phyloP scores from a whole-genome alignment of 371 early-diverging fungal genomes.

The Nematocida major region DNA sequence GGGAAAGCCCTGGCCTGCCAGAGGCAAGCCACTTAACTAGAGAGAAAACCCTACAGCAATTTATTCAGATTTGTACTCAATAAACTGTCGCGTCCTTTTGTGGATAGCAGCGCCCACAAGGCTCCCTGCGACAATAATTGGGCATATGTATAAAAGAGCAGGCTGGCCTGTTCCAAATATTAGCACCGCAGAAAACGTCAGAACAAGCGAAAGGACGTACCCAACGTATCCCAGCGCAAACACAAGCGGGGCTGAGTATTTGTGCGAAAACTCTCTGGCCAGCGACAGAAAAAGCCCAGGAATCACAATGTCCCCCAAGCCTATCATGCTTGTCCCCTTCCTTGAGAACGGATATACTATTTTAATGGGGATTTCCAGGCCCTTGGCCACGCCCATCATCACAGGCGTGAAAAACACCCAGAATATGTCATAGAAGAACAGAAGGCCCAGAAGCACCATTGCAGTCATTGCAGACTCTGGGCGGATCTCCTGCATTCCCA shows the following conservation, averaged over 20 bases:
- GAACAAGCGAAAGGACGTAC: slow-evolving; percentile 74
- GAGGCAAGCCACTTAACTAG: background rate
- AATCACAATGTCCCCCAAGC: slow-evolving; percentile 88
- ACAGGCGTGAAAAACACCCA: slow-evolving; percentile 96
- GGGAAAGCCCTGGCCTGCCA: too few relatives aligned
- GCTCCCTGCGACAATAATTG: slow-evolving; percentile 66
- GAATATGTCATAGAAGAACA: slow-evolving; percentile 89
- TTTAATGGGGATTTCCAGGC: slow-evolving; percentile 88
- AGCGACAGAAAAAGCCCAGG: slow-evolving; percentile 78
- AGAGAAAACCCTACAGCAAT: background rate
- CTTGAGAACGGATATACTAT: slow-evolving; percentile 77
- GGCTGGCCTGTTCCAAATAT: slow-evolving; percentile 88
- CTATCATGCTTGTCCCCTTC: slow-evolving; percentile 76
- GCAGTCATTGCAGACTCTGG: slow-evolving; percentile 87
- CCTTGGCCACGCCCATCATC: slow-evolving; percentile 90
- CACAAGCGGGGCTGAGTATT: slow-evolving; percentile 73
- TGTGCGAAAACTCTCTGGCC: slow-evolving; percentile 63
- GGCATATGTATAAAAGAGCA: slow-evolving; percentile 80
- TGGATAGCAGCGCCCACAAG: slow-evolving; percentile 5
- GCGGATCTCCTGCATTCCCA: slow-evolving; percentile 75
- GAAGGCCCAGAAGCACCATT: slow-evolving; percentile 75
- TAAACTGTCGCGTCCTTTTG: slow-evolving; percentile 11
- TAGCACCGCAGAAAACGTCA: slow-evolving; percentile 83
- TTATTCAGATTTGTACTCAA: slow-evolving; percentile 17
- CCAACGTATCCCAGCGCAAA: slow-evolving; percentile 73